These are phyloP conservation scores for Wickerhamomyces tratensis DNA, from an alignment of 805 yeast genomes.

Conservation along the genomic window DNA sequence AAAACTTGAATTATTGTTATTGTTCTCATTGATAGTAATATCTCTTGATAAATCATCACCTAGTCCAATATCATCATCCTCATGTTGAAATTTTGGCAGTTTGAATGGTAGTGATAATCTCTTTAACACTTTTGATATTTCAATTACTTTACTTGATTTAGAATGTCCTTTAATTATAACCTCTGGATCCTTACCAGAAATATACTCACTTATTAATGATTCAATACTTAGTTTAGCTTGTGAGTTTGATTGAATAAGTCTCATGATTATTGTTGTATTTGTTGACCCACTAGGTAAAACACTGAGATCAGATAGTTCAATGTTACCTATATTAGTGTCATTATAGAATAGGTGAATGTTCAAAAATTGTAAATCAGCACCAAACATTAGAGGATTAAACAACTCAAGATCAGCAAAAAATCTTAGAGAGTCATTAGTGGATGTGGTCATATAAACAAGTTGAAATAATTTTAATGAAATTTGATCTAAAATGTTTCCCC, in stretches of 20 bases:
- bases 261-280: constrained; percentile 6
- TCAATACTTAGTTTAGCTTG: constrained; percentile 17
- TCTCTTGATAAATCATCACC: neutral
- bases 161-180: constrained; percentile 21
- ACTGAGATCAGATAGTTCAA: constrained; percentile 16
- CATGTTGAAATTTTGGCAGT: constrained; percentile 17
- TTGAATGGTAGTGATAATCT: constrained; percentile 18
- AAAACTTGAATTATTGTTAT: constrained; percentile 24
- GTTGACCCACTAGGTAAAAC: constrained; percentile 12
- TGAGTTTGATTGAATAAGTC: constrained; percentile 12
- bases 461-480: constrained; percentile 4
- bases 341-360: constrained; percentile 22
- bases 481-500: neutral
- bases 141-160: constrained; percentile 13
- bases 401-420: constrained; percentile 23
- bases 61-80: constrained; percentile 1
- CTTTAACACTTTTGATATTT: constrained; percentile 17
- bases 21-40: no score
- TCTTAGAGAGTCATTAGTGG: constrained; percentile 16
- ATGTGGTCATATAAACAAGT: constrained; percentile 17
- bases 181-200: constrained; percentile 28
- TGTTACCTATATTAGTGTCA: constrained; percentile 24
- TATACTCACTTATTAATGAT: constrained; percentile 25
- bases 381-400: constrained; percentile 23
- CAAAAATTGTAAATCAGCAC: constrained; percentile 17